Evolutionary conservation across 1,284 basidiomycete genomes (phyloP), one percentile per base, ranked within the genome.

Genomic region (Chondrostereum purpureum): DNA sequence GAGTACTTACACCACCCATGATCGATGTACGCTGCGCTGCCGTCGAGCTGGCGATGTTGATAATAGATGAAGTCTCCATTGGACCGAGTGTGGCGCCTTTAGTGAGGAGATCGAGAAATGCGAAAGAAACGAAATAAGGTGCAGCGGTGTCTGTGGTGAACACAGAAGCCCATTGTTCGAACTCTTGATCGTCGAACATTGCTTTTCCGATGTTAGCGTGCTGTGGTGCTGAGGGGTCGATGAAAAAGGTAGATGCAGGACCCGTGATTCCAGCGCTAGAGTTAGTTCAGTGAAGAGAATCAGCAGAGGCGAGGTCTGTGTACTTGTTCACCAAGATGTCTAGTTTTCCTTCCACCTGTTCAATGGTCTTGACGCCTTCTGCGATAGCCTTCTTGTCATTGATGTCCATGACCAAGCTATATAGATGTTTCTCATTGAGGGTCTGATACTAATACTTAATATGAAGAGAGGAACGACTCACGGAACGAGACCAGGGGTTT

Each of bases 321-420:
- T 50, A 89, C 86, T 90, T 89, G 66, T 90, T 90, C 36, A 90
- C 77, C 2, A 91, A 72, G 38, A 90, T 74, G 55, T 91, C 84
- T 19, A 91, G 61, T 53, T 73, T 83, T 18, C 85, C 83, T 44
- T 90, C 83, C 50, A 67, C 70, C 36, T 72, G 62, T 47, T 78
- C 70, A 37, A 84, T 74, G 12, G 67, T 47, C 41, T 73, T 69
- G 51, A 77, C 77, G 2, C 71, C 77, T 8, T 63, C 66, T 37
- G 66, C 52, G 46, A 91, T 88, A 49, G 83, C 84, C 21, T 74
- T 67, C 55, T 83, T 84, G 57, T 75, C 66, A 0, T 83, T 86
- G 12, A 79, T 75, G 57, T 91, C 88, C 73, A 88, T 77, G 47
- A 67, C 61, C 23, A 88, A 50, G 20, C 85, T 88, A 42, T 17